phyloP scores from a whole-genome alignment of 768 basidiomycete species.

The Pisolithus marmoratus region DNA sequence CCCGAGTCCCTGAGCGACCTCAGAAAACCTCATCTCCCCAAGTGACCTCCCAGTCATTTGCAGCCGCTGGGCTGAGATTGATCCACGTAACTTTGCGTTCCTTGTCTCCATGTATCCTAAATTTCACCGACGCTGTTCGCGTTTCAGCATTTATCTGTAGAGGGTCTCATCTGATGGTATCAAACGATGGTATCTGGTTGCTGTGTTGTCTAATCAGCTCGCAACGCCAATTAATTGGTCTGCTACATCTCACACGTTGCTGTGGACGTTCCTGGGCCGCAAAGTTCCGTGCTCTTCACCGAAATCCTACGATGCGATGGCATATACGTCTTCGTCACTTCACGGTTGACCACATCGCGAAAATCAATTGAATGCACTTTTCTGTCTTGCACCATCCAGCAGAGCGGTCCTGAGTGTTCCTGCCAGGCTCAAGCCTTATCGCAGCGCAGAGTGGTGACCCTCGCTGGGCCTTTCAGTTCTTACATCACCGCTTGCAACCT shows the following conservation, averaged over 20 bases:
- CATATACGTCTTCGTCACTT: neutral
- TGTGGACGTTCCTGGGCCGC: slow-evolving; percentile 19
- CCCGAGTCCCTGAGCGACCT: neutral
- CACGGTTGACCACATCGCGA: too few relatives aligned
- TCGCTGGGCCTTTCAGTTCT: slow-evolving; percentile 1
- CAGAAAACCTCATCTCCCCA: neutral
- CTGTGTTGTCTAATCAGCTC: slow-evolving; percentile 21
- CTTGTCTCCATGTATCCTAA: too few relatives aligned
- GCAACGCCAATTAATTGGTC: slow-evolving; percentile 10
- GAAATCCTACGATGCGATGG: slow-evolving; percentile 14
- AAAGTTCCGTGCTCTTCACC: slow-evolving; percentile 16
- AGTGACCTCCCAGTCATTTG: neutral
- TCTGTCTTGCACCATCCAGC: slow-evolving; percentile 22
- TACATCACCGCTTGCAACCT: slow-evolving; percentile 12
- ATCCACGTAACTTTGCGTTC: too few relatives aligned
- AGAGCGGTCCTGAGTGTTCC: slow-evolving; percentile 24
- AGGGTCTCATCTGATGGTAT: neutral
- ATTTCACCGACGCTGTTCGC: too few relatives aligned
- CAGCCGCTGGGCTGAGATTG: too few relatives aligned
- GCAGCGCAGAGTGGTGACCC: neutral
- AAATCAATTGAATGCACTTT: slow-evolving; percentile 8
- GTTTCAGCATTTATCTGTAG: too few relatives aligned
- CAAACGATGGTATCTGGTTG: too few relatives aligned
- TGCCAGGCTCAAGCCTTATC: neutral
- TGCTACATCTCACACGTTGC: slow-evolving; percentile 9